Evolutionary conservation across 2,329 filamentous ascomycete species (phyloP), one percentile per base, ranked within the genome.

Genomic region (Monilinia aucupariae): DNA sequence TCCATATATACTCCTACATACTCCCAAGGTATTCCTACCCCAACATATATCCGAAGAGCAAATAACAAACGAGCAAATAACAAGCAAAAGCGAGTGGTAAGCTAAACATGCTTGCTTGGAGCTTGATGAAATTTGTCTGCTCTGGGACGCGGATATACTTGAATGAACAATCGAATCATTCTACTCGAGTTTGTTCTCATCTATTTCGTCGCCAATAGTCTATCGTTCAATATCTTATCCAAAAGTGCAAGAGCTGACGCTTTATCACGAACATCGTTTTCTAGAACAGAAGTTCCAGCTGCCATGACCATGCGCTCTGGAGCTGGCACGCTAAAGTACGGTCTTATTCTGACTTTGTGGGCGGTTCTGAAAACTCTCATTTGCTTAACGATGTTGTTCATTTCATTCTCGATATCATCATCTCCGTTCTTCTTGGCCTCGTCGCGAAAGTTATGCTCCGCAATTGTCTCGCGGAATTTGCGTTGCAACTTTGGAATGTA

Each of bases 281-380:
- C 64, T 3, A 64, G 30, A 7, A 64, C 30, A 52, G 54, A 54
- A 37, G 75, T 75, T 12, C 74, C 74, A 15, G 74, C 74, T 34
- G 74, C 76, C 75, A 76, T 75, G 30, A 70, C 71, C 34, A 75
- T 55, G 32, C 73, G 64, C 59, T 75, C 74, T 15, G 74, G 73
- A 8, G 74, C 73, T 9, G 72, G 71, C 25, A 70, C 64, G 30
- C 64, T 64, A 27, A 76, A 63, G 54, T 76, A 75, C 13, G 63
- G 39, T 60, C 70, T 71, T 9, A 69, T 69, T 22, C 74, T 70
- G 0, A 51, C 61, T 22, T 71, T 63, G 60, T 76, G 74, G 10
- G 74, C 72, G 3, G 71, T 63, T 32, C 75, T 70, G 58, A 75
- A 76, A 20, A 75, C 71, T 66, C 69, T 71, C 56, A 75, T 55